Percentiles rank a stretch among this genome's conserved stretches.
phyloP scores from a whole-genome alignment of 768 basidiomycete species.

The Mycena pura region DNA sequence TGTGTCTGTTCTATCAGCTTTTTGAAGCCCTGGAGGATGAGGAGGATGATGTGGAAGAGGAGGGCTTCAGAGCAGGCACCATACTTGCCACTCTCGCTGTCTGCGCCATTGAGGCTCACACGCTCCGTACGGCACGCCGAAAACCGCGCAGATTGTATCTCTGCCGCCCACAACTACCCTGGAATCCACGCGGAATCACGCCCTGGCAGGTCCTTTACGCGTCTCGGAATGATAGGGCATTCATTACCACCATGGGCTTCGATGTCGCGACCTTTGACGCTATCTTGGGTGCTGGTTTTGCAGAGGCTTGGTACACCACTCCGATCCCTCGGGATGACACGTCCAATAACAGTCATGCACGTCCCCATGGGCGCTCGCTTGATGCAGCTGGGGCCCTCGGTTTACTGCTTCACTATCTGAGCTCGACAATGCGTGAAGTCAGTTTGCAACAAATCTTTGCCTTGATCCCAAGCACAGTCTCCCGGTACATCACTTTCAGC shows the following conservation, averaged over 20 bases:
- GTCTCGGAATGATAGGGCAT: constrained; percentile 33
- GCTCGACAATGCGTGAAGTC: constrained; percentile 46
- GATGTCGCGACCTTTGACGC: constrained; percentile 31
- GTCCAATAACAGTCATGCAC: too few species aligned
- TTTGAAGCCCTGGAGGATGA: too few species aligned
- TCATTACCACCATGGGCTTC: constrained; percentile 39
- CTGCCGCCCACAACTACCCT: constrained; percentile 27
- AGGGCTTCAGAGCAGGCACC: too few species aligned
- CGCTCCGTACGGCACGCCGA: too few species aligned
- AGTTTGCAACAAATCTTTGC: constrained; percentile 52
- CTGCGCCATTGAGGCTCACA: too few species aligned
- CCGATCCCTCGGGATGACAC: too few species aligned
- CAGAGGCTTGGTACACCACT: background rate
- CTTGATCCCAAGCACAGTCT: constrained; percentile 43
- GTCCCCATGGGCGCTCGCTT: too few species aligned
- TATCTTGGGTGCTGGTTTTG: constrained; percentile 37
- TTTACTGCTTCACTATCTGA: constrained; percentile 46
- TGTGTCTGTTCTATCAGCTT: too few species aligned
- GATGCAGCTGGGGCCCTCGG: constrained; percentile 50
- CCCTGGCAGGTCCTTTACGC: constrained; percentile 36
- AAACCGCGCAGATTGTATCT: background rate
- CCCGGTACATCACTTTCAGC: constrained; percentile 43
- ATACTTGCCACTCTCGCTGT: too few species aligned
- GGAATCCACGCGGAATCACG: constrained; percentile 27
- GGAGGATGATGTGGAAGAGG: too few species aligned